Conservation (phyloP, 148 eudicot genomes). For the Rhododendron williamsianum region DNA sequence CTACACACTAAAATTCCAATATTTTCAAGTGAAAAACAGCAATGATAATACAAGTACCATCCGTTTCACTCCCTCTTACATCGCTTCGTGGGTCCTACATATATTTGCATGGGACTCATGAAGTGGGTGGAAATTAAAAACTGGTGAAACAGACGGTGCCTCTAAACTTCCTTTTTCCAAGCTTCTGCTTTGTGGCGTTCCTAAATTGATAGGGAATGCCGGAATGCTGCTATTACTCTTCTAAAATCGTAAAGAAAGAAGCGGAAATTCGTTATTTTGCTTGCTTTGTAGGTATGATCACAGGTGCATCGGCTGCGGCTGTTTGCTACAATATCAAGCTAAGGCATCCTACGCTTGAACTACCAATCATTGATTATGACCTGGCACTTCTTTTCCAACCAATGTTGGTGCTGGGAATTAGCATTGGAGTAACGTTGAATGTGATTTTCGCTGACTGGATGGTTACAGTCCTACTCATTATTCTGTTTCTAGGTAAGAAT, state of each 20-base stretch:
- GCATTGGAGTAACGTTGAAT: constrained; percentile 83
- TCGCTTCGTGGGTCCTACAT: neutral
- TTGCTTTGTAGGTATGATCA: constrained; percentile 68
- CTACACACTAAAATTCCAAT: neutral
- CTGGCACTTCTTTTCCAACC: constrained; percentile 91
- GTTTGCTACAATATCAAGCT: constrained; percentile 78
- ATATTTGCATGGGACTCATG: neutral
- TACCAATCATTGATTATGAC: constrained; percentile 93
- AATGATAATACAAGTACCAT: neutral
- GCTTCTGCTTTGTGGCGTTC: neutral
- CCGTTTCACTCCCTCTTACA: neutral
- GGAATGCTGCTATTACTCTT: neutral
- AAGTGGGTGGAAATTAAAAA: neutral
- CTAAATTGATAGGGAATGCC: neutral
- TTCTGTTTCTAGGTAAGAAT: constrained; percentile 63
- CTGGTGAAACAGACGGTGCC: neutral
- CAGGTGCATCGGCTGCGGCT: constrained; percentile 81
- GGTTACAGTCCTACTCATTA: constrained; percentile 76
- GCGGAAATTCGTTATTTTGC: neutral
- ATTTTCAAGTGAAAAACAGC: neutral
- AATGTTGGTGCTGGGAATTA: constrained; percentile 93
- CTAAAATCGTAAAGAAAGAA: neutral
- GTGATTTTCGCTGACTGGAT: constrained; percentile 94
- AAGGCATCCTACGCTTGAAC: constrained; percentile 81
- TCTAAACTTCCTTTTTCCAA: neutral